A percentile compares a stretch with the other conserved stretches of the same genome.
These are phyloP conservation scores for Solanum peruvianum DNA, from an alignment of 257 asterid species.

Conservation along the genomic window DNA sequence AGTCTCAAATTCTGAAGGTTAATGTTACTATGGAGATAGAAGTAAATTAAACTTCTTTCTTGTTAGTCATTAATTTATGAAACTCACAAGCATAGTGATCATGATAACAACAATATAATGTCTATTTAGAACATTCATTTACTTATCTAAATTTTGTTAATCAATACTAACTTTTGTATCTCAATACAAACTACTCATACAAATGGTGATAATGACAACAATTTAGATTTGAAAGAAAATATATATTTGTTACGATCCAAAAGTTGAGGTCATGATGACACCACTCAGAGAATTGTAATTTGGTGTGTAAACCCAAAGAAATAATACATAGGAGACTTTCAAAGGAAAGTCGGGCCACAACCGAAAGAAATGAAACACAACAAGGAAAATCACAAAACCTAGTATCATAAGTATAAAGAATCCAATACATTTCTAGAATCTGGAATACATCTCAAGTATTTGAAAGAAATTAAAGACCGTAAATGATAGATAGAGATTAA, in stretches of 20 bases:
- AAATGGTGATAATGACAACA: background rate
- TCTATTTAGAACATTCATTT: background rate
- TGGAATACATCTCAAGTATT: too few species aligned
- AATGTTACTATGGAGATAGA: background rate
- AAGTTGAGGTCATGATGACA: background rate
- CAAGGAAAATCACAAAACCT: background rate
- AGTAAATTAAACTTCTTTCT: background rate
- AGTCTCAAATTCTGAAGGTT: background rate
- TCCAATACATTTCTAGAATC: too few species aligned
- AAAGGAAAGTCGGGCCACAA: background rate
- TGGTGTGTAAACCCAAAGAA: background rate
- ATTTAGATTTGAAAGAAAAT: background rate
- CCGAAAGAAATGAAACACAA: background rate
- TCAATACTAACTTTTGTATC: background rate
- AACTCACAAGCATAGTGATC: background rate
- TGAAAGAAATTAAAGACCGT: background rate
- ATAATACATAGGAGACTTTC: background rate
- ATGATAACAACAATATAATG: background rate
- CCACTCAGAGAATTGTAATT: background rate
- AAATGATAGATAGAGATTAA: too few species aligned
- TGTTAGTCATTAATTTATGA: background rate
- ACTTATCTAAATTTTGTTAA: background rate
- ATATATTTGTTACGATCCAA: background rate
- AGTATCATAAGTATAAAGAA: background rate
- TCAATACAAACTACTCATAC: background rate